Percentiles rank a stretch among this genome's conserved stretches.
Conservation (phyloP, 768 basidiomycete genomes). For the Russula compacta region DNA sequence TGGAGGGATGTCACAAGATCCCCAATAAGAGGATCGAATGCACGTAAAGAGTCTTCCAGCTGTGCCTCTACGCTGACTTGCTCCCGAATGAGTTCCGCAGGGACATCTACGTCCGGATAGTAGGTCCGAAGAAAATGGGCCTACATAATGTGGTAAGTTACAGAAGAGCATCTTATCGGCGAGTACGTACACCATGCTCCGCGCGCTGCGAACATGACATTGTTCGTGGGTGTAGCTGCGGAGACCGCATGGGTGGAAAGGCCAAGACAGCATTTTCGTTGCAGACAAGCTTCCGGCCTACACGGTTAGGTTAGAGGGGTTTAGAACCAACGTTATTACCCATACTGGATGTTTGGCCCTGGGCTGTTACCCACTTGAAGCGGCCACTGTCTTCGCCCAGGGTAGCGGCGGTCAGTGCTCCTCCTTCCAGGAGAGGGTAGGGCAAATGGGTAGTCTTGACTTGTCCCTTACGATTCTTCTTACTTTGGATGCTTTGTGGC, state of each 20-base stretch:
- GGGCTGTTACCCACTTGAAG: slow-evolving; percentile 45
- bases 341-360: slow-evolving; percentile 17
- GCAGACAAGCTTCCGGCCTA: slow-evolving; percentile 28
- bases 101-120: slow-evolving; percentile 67
- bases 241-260: slow-evolving; percentile 50
- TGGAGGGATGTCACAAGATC: slow-evolving; percentile 41
- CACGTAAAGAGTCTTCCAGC: slow-evolving; percentile 27
- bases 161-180: background rate
- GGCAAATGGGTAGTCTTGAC: slow-evolving; percentile 24
- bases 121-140: slow-evolving; percentile 62
- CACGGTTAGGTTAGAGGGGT: slow-evolving; percentile 6
- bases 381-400: slow-evolving; percentile 36
- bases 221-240: slow-evolving; percentile 25
- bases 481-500: slow-evolving; percentile 4
- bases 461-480: slow-evolving; percentile 27
- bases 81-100: slow-evolving; percentile 54
- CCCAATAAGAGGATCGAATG: slow-evolving; percentile 51
- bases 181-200: slow-evolving; percentile 52
- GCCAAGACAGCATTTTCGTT: slow-evolving; percentile 32
- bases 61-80: slow-evolving; percentile 42
- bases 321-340: background rate
- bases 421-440: slow-evolving; percentile 51
- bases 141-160: slow-evolving; percentile 30
- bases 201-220: slow-evolving; percentile 39
- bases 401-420: slow-evolving; percentile 48